Evolutionary conservation across 371 early-diverging fungal species (phyloP).

Genomic region (Mucor racemosus): DNA sequence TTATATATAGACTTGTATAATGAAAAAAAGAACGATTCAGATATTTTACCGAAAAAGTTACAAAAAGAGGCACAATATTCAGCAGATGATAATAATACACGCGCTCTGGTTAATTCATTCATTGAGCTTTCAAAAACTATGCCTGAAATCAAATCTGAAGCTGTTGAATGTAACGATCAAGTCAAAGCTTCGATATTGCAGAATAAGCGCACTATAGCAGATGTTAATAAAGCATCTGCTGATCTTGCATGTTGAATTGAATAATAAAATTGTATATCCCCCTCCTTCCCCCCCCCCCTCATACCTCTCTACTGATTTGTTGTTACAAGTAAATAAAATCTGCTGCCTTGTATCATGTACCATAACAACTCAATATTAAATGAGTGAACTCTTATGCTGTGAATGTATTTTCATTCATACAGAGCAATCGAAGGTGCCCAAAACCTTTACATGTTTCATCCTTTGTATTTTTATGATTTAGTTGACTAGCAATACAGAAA

Average conservation of each 20-base stretch:
- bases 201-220: neutral
- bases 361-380: too few relatives aligned
- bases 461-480: too few relatives aligned
- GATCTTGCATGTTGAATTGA: neutral
- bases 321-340: too few relatives aligned
- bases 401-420: too few relatives aligned
- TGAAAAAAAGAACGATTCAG: neutral
- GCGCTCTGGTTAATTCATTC: constrained; percentile 4
- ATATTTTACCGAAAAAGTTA: neutral
- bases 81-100: neutral
- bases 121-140: constrained; percentile 10
- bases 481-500: too few relatives aligned
- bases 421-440: too few relatives aligned
- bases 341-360: too few relatives aligned
- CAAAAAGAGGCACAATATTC: neutral
- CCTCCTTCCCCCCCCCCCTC: too few relatives aligned
- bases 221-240: neutral
- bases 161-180: constrained; percentile 1
- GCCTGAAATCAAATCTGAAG: constrained; percentile 10
- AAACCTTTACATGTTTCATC: too few relatives aligned
- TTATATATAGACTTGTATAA: constrained; percentile 5
- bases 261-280: too few relatives aligned
- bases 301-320: too few relatives aligned
- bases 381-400: too few relatives aligned
- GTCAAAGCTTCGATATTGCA: neutral